Evolutionary conservation across 495 filamentous ascomycete genomes (phyloP), one percentile per base, ranked within the genome.

Genomic region (Melanomma pulvis-pyrius): DNA sequence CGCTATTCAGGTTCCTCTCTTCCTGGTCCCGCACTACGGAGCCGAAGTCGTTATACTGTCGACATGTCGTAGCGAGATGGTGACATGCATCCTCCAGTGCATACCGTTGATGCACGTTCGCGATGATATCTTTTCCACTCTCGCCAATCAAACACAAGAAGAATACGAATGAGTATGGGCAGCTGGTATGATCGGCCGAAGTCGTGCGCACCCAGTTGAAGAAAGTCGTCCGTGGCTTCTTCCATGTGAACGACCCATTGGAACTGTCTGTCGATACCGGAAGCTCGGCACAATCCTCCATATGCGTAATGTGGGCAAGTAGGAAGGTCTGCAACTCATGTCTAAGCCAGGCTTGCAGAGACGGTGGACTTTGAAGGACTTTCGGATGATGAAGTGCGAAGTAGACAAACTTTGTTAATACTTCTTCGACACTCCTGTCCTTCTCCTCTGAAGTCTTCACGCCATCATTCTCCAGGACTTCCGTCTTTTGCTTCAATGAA

Each of bases 11-110:
- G 57, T 80, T 81, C 0, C 46, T 26, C 61, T 81, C 79, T 3
- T 41, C 67, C 0, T 22, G 44, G 59, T 81, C 78, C 8, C 79
- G 68, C 11, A 28, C 32, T 0, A 74, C 32, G 1, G 73, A 76
- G 0, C 76, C 78, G n/a, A 71, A 74, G 63, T 81, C 79, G 57
- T 80, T 81, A 49, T 80, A 79, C 71, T 75, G 69, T 1, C 79
- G 69, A 59, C 75, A 78, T 71, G 80, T 72, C 22, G 62, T 70
- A 0, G 78, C 70, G 0, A 82, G 66, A 52, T 78, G 79, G 5
- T 67, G 59, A 30, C 63, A 71, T 0, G 72, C 1, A 57, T 61
- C 77, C 25, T 74, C 49, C 0, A 72, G 69, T 0, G 79, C 57
- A 47, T 80, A 81, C 46, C 72, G 71, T 51, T 68, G 50, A 60